These are phyloP conservation scores for Aspergillus brunneoviolaceus DNA, from an alignment of 2,329 filamentous ascomycete genomes.

Conservation along the genomic window DNA sequence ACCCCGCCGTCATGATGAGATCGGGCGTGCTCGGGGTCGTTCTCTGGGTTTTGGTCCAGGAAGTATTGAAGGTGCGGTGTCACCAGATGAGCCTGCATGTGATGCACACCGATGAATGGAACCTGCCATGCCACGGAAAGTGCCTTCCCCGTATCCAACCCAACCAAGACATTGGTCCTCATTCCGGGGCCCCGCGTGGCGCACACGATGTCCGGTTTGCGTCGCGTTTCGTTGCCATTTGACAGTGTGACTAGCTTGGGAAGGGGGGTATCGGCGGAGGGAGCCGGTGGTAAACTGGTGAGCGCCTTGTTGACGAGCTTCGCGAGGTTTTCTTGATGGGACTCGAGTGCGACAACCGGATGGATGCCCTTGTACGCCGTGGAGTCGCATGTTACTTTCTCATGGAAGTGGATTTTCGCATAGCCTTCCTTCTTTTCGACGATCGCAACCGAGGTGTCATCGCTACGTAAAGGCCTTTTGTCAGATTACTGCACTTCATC, in stretches of 20 bases:
- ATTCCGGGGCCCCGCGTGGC: conserved; percentile 92
- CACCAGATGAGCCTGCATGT: conserved; percentile 96
- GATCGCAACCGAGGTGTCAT: conserved; percentile 88
- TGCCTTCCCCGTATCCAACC: conserved; percentile 82
- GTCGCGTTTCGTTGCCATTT: conserved; percentile 32
- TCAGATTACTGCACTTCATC: neutral
- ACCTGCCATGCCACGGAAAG: conserved; percentile 79
- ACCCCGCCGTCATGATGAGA: neutral
- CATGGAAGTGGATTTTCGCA: conserved; percentile 71
- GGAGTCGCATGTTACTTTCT: conserved; percentile 79
- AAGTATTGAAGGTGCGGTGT: conserved; percentile 76
- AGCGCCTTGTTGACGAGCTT: conserved; percentile 67
- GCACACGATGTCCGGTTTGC: conserved; percentile 76
- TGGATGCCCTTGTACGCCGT: conserved; percentile 74
- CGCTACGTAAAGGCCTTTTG: conserved; percentile 49
- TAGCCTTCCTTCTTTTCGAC: conserved; percentile 56
- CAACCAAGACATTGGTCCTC: conserved; percentile 72
- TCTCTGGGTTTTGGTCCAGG: conserved; percentile 42
- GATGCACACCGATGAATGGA: conserved; percentile 82
- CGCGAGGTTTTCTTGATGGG: conserved; percentile 71
- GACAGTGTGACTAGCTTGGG: conserved; percentile 18
- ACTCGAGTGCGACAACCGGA: conserved; percentile 70
- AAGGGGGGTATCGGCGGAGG: conserved; percentile 11
- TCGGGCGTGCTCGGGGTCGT: conserved; percentile 8
- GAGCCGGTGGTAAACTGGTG: conserved; percentile 49